These are phyloP conservation scores for Bryoglossum gracile DNA, from an alignment of 495 filamentous ascomycete species.

Conservation along the genomic window DNA sequence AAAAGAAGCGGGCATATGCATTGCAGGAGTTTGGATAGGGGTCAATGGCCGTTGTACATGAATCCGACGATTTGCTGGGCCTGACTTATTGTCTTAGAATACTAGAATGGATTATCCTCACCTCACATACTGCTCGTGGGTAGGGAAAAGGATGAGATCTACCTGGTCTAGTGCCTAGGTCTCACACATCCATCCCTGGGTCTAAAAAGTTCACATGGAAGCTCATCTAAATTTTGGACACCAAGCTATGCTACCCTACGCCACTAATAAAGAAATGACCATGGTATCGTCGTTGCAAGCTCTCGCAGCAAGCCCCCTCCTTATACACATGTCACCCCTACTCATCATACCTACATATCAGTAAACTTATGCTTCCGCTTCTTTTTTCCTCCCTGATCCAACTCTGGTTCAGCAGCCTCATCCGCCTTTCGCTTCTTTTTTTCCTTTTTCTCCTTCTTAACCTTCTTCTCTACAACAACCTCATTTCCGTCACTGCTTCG, in stretches of 20 bases:
- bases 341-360: background rate
- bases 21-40: too few relatives aligned
- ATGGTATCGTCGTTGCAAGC: background rate
- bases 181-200: too few relatives aligned
- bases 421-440: slow-evolving; percentile 13
- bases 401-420: slow-evolving; percentile 1
- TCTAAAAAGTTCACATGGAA: too few relatives aligned
- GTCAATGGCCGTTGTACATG: too few relatives aligned
- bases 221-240: background rate
- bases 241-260: background rate
- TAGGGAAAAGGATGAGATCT: too few relatives aligned
- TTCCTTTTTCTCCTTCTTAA: slow-evolving; percentile 4
- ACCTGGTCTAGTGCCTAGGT: too few relatives aligned
- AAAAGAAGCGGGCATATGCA: too few relatives aligned
- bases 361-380: slow-evolving; percentile 7
- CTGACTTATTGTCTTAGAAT: too few relatives aligned
- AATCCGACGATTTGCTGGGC: too few relatives aligned
- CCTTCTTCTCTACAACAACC: background rate
- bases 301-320: slow-evolving; percentile 4
- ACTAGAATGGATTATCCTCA: too few relatives aligned
- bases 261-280: background rate
- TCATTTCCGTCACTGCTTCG: background rate
- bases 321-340: background rate
- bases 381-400: slow-evolving; percentile 3
- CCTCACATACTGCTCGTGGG: too few relatives aligned